phyloP scores from a whole-genome alignment of 2,329 filamentous ascomycete species.

The Aspergillus luchuensis region DNA sequence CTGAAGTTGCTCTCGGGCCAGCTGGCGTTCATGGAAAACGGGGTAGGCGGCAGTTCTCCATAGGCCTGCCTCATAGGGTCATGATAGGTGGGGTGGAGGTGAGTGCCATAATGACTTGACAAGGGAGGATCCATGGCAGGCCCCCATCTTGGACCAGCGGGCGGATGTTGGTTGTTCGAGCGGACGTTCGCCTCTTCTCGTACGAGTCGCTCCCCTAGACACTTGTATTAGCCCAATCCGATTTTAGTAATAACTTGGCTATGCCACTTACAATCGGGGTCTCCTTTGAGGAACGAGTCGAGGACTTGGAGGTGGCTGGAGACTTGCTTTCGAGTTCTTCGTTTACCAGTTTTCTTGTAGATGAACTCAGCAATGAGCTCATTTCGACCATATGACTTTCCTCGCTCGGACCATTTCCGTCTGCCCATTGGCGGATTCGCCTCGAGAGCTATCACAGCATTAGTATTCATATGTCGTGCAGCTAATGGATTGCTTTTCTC shows the following conservation, averaged over 20 bases:
- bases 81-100: constrained; percentile 31
- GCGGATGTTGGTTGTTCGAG: constrained; percentile 35
- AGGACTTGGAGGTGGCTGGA: constrained; percentile 67
- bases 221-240: constrained; percentile 5
- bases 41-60: constrained; percentile 37
- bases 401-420: constrained; percentile 54
- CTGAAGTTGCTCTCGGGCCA: constrained; percentile 33
- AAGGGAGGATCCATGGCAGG: constrained; percentile 36
- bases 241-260: neutral
- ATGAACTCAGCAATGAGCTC: constrained; percentile 64
- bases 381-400: constrained; percentile 61
- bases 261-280: constrained; percentile 52
- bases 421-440: constrained; percentile 61
- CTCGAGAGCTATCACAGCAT: constrained; percentile 48
- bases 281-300: constrained; percentile 56
- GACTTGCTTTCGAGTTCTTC: constrained; percentile 60
- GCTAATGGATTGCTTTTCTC: constrained; percentile 12
- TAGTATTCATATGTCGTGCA: constrained; percentile 15
- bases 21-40: constrained; percentile 37
- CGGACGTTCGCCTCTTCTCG: constrained; percentile 39
- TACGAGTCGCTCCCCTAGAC: constrained; percentile 43
- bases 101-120: constrained; percentile 33
- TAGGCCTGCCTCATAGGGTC: constrained; percentile 39
- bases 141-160: constrained; percentile 36
- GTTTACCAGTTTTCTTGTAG: constrained; percentile 55